These are phyloP conservation scores for Tubosaeta sp. DNA, from an alignment of 768 basidiomycete species.

Conservation along the genomic window DNA sequence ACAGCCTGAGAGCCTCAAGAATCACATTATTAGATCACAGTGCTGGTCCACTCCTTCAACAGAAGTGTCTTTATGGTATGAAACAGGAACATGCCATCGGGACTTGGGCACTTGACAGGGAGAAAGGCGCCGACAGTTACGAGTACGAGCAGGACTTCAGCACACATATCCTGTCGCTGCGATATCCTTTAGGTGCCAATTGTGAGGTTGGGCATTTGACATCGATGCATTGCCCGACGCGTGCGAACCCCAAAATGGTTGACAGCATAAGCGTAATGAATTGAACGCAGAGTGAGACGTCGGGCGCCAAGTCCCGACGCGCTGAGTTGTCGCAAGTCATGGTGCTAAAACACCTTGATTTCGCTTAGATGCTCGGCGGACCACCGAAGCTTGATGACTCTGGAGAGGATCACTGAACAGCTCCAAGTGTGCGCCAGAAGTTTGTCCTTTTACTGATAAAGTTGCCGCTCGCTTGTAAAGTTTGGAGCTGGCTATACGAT, in stretches of 20 bases:
- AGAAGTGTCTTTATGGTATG: neutral
- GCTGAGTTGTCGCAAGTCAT: neutral
- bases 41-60: neutral
- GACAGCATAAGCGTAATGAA: neutral
- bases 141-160: neutral
- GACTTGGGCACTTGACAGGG: neutral
- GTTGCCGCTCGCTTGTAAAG: constrained; percentile 1
- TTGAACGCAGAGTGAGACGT: neutral
- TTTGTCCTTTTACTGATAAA: neutral
- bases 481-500: neutral
- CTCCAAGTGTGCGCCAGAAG: neutral
- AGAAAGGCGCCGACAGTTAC: neutral
- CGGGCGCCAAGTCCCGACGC: neutral
- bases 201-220: neutral
- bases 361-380: neutral
- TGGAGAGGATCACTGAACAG: neutral
- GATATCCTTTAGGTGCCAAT: neutral
- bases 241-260: neutral
- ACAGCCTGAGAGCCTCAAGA: neutral
- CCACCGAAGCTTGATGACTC: neutral
- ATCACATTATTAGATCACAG: neutral
- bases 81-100: constrained; percentile 13
- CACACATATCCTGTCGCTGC: constrained; percentile 5
- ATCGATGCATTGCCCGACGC: neutral
- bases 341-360: neutral